phyloP scores from a whole-genome alignment of 257 asterid species.

The Fraxinus cuspidata region DNA sequence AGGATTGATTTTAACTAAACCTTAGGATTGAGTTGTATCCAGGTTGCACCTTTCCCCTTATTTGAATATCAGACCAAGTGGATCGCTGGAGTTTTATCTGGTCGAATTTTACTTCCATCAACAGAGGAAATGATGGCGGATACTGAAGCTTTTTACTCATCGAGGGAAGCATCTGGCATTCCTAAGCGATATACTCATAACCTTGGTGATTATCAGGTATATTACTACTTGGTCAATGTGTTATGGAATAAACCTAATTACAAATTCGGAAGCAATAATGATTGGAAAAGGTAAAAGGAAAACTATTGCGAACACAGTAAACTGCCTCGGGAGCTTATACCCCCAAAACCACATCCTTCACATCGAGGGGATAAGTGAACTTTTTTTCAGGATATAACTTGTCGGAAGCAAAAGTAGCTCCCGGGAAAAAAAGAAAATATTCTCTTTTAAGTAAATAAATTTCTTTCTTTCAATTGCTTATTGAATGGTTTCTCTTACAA shows the following conservation, averaged over 20 bases:
- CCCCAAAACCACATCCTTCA: too few relatives aligned
- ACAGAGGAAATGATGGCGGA: constrained; percentile 66
- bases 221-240: neutral
- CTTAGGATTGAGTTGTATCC: constrained; percentile 13
- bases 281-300: neutral
- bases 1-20: neutral
- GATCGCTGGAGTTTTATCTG: constrained; percentile 85
- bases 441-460: too few relatives aligned
- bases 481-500: neutral
- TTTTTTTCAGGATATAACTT: too few relatives aligned
- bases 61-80: constrained; percentile 82
- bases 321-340: too few relatives aligned
- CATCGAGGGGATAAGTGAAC: too few relatives aligned
- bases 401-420: neutral
- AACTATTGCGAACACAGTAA: neutral
- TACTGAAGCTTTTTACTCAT: constrained; percentile 63
- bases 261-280: neutral
- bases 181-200: constrained; percentile 80
- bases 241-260: neutral
- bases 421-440: neutral
- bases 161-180: constrained; percentile 53
- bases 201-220: constrained; percentile 70
- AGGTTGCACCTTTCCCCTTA: constrained; percentile 88
- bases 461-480: neutral
- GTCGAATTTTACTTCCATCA: constrained; percentile 66